Conservation (phyloP, 1,284 basidiomycete species). For the Fomitiporia mediterranea region DNA sequence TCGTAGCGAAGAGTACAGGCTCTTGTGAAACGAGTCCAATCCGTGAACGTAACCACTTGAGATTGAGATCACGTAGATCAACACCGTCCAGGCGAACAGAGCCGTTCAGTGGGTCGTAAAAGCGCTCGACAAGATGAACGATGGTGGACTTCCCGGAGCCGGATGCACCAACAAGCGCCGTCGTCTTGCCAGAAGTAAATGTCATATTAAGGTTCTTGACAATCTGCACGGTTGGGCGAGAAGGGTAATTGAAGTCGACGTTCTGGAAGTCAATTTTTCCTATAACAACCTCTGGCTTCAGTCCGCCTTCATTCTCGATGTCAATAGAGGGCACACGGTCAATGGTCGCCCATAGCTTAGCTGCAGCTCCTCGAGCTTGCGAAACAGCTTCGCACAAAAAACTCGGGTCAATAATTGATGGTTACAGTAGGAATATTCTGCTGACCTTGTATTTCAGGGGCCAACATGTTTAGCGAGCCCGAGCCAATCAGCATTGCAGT, state of each 20-base stretch:
- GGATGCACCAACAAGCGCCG: constrained; percentile 86
- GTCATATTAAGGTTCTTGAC: constrained; percentile 68
- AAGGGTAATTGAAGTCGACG: constrained; percentile 88
- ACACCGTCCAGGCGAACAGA: constrained; percentile 74
- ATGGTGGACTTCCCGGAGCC: constrained; percentile 87
- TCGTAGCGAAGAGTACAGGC: constrained; percentile 81
- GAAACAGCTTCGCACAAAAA: constrained; percentile 56
- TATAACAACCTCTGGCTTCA: constrained; percentile 64
- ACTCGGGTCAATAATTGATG: constrained; percentile 19
- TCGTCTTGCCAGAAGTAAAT: constrained; percentile 75
- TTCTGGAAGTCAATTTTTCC: constrained; percentile 78
- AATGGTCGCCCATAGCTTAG: constrained; percentile 90
- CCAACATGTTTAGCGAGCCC: constrained; percentile 76
- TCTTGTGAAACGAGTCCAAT: constrained; percentile 91
- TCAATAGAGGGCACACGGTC: constrained; percentile 86
- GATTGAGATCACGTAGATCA: constrained; percentile 74
- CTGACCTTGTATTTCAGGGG: constrained; percentile 77
- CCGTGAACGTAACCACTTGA: constrained; percentile 86
- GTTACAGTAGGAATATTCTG: background rate
- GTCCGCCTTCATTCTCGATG: constrained; percentile 65
- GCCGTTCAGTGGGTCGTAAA: constrained; percentile 83
- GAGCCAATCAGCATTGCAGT: constrained; percentile 85
- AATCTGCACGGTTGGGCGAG: constrained; percentile 80
- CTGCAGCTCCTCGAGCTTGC: constrained; percentile 85
- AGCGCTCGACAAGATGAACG: constrained; percentile 77